Base-by-base conservation (phyloP, 257 asterid genomes). In the Ballota nigra region DNA sequence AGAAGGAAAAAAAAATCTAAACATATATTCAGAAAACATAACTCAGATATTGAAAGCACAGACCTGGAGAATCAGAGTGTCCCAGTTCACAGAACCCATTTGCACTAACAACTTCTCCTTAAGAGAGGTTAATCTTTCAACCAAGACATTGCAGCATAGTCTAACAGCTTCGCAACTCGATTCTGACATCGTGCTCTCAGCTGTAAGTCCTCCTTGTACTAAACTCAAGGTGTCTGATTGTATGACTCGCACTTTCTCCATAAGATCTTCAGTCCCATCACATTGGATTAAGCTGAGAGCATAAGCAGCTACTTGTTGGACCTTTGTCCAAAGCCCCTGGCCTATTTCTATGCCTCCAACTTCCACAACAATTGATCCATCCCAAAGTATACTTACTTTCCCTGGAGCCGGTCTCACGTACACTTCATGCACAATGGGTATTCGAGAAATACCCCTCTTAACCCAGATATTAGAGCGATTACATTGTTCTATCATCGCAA, bases 321-420 rank as follows among this genome's bases (percentile, higher is more conserved):
- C 76, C 76, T 71, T 71, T 5, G 76, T 71, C 76, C 76, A 71
- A 45, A 71, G 62, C 52, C 76, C 76, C 76, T 71, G 76, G 28
- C 69, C 76, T 8, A 61, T 6, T 15, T 61, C 69, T 12, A 71
- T 61, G 38, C 76, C 76, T 61, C 76, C 76, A 6, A 71, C 62
- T 71, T 71, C 75, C 23, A 59, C 75, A 71, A 71, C 68, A 2
- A 71, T 28, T 0, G 75, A 71, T 28, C 75, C 75, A 59, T 71
- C 75, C 75, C 61, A 71, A 26, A 71, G 75, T 26, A 59, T 43
- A 45, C 76, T 71, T 2, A 71, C 76, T 61, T 61, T 71, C 28
- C 69, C 76, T 8, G 76, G 76, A 11, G 63, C 53, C 6, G 62
- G 52, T 29, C 69, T 71, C 18, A 71, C 40, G 0, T 6, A 0